These are phyloP conservation scores for Diaporthe capsici DNA, from an alignment of 2,329 filamentous ascomycete genomes.

Conservation along the genomic window DNA sequence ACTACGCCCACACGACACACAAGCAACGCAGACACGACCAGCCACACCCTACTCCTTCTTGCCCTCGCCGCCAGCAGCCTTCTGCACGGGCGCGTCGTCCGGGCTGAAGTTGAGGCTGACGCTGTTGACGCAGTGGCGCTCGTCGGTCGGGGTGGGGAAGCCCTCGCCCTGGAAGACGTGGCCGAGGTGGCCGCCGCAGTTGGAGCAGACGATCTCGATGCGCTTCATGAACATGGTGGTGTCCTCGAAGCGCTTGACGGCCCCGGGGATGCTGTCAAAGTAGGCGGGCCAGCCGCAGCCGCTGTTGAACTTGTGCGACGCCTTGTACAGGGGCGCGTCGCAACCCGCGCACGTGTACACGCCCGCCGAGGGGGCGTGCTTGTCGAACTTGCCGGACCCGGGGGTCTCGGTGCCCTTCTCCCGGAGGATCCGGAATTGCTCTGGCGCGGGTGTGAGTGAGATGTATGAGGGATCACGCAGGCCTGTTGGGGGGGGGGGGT, in stretches of 20 bases:
- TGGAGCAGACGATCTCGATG: slow-evolving; percentile 94
- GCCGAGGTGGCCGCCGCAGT: slow-evolving; percentile 92
- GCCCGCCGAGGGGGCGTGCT: slow-evolving; percentile 82
- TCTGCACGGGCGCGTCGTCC: slow-evolving; percentile 69
- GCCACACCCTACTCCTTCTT: slow-evolving; percentile 32
- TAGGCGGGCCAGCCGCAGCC: slow-evolving; percentile 99
- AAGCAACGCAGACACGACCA: not conserved
- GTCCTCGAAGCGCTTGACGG: slow-evolving; percentile 87
- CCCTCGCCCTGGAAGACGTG: slow-evolving; percentile 95
- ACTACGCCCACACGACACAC: not conserved
- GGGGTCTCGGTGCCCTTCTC: slow-evolving; percentile 92
- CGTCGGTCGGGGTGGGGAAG: slow-evolving; percentile 87
- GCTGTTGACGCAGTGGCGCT: slow-evolving; percentile 97
- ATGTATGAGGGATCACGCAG: not conserved
- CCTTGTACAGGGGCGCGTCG: slow-evolving; percentile 89
- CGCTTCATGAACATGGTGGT: slow-evolving; percentile 83
- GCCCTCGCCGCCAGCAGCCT: slow-evolving; percentile 56
- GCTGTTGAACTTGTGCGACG: slow-evolving; percentile 94
- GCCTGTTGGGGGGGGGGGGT: no score
- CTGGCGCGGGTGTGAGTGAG: slow-evolving; percentile 59
- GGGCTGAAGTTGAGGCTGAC: slow-evolving; percentile 86
- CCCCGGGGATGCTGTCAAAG: slow-evolving; percentile 93
- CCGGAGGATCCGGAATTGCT: slow-evolving; percentile 95
- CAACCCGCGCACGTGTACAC: slow-evolving; percentile 92
- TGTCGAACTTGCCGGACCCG: slow-evolving; percentile 86